Conservation (phyloP, 2,329 filamentous ascomycete species). For the Alternaria sp. region DNA sequence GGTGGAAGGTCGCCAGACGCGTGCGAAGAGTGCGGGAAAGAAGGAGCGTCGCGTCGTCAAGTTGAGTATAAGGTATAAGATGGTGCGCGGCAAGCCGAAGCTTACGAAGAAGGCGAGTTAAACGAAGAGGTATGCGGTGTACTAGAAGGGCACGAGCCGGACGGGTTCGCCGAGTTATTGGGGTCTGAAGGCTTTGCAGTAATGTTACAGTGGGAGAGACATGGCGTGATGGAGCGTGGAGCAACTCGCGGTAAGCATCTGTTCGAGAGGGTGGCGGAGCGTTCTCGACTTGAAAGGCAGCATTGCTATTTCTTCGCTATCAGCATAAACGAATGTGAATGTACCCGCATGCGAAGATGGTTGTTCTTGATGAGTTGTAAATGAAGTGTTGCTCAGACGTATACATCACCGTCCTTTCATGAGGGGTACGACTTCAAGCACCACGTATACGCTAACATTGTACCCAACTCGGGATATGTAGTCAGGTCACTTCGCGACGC, state of each 20-base stretch:
- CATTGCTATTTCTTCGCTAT: neutral
- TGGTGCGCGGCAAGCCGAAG: neutral
- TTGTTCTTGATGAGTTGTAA: neutral
- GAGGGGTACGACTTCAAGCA: neutral
- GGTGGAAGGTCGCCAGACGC: neutral
- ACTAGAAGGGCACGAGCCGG: neutral
- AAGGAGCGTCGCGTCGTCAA: slow-evolving; percentile 6
- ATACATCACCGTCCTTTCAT: neutral
- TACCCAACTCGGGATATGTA: neutral
- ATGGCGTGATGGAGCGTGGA: too few relatives aligned
- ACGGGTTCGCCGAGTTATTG: neutral
- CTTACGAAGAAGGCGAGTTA: neutral
- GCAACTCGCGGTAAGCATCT: neutral
- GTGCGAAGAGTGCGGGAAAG: neutral
- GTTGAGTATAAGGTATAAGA: slow-evolving; percentile 8
- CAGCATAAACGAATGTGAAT: neutral
- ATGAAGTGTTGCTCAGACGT: neutral
- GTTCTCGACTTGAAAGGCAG: neutral
- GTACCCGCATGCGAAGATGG: neutral
- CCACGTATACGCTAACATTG: neutral
- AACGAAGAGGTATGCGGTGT: neutral
- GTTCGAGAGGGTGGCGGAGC: neutral
- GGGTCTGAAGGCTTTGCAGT: neutral
- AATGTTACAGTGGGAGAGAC: too few relatives aligned
- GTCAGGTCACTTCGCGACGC: neutral